phyloP scores from a whole-genome alignment of 2,329 filamentous ascomycete genomes.

The Diatrype stigma region DNA sequence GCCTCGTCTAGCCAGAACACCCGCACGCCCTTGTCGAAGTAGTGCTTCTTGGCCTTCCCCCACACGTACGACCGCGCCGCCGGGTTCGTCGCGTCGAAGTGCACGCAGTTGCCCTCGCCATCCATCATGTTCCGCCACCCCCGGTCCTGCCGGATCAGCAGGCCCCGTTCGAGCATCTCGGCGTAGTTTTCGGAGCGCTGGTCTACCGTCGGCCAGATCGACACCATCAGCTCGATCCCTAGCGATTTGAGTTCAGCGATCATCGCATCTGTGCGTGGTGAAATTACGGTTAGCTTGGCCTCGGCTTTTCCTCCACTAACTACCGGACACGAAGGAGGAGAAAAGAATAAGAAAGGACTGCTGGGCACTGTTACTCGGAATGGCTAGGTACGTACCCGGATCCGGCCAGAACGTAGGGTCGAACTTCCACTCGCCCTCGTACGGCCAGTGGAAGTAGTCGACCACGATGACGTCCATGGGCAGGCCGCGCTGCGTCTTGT shows the following conservation, averaged over 20 bases:
- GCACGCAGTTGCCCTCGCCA: constrained; percentile 53
- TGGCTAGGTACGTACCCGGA: constrained; percentile 36
- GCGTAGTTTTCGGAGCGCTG: constrained; percentile 53
- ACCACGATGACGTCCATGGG: constrained; percentile 63
- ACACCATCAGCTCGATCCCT: constrained; percentile 63
- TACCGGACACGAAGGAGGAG: background rate
- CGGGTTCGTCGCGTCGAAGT: constrained; percentile 63
- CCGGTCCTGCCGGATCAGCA: constrained; percentile 57
- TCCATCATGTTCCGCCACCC: constrained; percentile 57
- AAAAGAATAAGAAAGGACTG: no score
- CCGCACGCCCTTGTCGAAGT: constrained; percentile 58
- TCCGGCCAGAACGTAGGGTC: constrained; percentile 62
- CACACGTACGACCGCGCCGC: constrained; percentile 56
- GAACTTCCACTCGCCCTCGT: constrained; percentile 65
- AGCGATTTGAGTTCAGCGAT: constrained; percentile 55
- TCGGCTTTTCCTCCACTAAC: background rate
- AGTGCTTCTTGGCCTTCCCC: constrained; percentile 55
- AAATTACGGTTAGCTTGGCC: background rate
- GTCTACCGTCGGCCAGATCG: constrained; percentile 66
- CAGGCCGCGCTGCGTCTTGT: constrained; percentile 46
- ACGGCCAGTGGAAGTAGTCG: constrained; percentile 66
- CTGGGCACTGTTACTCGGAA: no score
- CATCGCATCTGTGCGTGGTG: constrained; percentile 60
- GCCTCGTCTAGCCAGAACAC: constrained; percentile 68
- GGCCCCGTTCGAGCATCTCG: constrained; percentile 58